Conservation (phyloP, 306 rosid species). For the Malus asiatica region DNA sequence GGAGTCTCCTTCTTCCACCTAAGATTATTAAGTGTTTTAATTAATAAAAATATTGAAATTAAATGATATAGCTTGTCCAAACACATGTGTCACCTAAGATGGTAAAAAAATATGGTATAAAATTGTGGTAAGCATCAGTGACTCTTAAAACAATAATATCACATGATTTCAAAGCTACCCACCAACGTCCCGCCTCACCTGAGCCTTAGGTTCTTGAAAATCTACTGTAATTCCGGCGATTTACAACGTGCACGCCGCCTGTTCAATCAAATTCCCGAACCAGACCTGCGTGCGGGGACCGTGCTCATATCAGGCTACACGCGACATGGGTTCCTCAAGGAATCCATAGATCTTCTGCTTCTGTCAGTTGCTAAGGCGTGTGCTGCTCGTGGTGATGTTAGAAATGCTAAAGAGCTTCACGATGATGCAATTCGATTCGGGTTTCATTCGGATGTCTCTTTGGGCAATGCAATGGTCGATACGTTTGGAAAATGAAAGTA, state of each 20-base stretch:
- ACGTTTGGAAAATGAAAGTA: constrained; percentile 8
- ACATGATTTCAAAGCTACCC: constrained; percentile 30
- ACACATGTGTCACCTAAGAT: too few species aligned
- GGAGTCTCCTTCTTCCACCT: too few species aligned
- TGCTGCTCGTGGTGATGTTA: constrained; percentile 33
- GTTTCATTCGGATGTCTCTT: neutral
- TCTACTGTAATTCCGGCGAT: constrained; percentile 29
- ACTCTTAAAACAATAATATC: neutral
- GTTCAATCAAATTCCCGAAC: constrained; percentile 39
- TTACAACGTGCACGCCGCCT: constrained; percentile 37
- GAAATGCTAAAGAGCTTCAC: neutral
- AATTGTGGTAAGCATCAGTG: too few species aligned
- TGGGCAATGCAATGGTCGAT: constrained; percentile 13
- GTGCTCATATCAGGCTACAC: constrained; percentile 42
- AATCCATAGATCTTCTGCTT: constrained; percentile 29
- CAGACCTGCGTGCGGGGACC: constrained; percentile 38
- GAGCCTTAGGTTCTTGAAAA: constrained; percentile 24
- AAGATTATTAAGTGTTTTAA: too few species aligned
- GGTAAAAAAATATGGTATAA: too few species aligned
- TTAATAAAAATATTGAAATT: too few species aligned
- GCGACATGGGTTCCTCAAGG: constrained; percentile 25
- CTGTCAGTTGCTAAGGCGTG: constrained; percentile 39
- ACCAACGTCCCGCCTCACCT: constrained; percentile 30
- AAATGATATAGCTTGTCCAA: too few species aligned
- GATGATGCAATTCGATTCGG: neutral